Conservation (phyloP, 2,329 filamentous ascomycete genomes). For the Graphiopsis chlorocephala region DNA sequence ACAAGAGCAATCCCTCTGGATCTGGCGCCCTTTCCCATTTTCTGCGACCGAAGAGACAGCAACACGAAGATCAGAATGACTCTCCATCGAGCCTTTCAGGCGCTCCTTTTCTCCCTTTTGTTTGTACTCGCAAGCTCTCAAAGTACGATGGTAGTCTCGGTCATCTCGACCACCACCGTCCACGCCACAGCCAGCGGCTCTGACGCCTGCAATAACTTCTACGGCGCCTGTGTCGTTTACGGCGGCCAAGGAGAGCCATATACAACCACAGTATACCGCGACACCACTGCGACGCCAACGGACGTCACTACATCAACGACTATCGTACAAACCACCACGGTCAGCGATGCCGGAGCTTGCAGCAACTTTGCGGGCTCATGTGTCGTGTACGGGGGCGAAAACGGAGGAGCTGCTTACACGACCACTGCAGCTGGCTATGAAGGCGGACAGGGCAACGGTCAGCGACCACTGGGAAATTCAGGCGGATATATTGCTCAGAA, state of each 20-base stretch:
- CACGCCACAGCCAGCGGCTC: constrained; percentile 1
- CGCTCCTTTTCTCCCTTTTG: neutral
- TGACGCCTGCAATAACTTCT: constrained; percentile 10
- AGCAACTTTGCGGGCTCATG: neutral
- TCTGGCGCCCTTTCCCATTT: neutral
- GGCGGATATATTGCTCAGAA: constrained; percentile 5
- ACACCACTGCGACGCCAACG: neutral
- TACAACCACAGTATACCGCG: neutral
- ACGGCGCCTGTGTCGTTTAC: constrained; percentile 7
- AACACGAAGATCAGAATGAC: neutral
- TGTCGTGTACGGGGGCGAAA: neutral
- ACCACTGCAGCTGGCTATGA: neutral
- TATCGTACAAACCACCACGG: constrained; percentile 1
- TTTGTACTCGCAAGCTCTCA: neutral
- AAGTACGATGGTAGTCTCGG: constrained; percentile 7
- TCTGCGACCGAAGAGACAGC: neutral
- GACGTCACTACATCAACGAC: constrained; percentile 1
- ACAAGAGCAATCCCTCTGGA: too few relatives aligned
- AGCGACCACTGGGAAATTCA: constrained; percentile 4
- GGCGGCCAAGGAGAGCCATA: constrained; percentile 6
- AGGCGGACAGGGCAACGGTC: neutral
- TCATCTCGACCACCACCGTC: neutral
- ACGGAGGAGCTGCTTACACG: neutral
- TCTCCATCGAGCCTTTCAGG: neutral
- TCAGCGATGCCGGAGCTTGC: neutral